These are phyloP conservation scores for Grigorovia transvaalensis DNA, from an alignment of 805 yeast species.

Conservation along the genomic window DNA sequence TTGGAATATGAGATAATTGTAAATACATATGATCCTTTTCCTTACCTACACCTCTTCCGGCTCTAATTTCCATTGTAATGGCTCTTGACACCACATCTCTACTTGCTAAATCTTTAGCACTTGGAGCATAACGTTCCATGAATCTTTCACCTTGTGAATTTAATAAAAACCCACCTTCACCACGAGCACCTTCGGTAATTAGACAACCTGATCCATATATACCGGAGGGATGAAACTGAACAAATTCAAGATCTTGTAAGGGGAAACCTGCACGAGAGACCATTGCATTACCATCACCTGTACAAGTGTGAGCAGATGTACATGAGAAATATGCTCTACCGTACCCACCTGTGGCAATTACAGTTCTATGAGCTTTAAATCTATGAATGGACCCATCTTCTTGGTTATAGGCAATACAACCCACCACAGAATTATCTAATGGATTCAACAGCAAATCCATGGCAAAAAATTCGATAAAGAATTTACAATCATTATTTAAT, in stretches of 20 bases:
- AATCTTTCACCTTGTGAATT: slow-evolving; percentile 98
- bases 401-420: slow-evolving; percentile 95
- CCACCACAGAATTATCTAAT: slow-evolving; percentile 71
- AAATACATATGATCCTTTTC: slow-evolving; percentile 88
- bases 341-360: slow-evolving; percentile 97
- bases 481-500: slow-evolving; percentile 91
- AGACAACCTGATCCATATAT: slow-evolving; percentile 98
- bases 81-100: slow-evolving; percentile 98
- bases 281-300: slow-evolving; percentile 99
- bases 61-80: slow-evolving; percentile 96
- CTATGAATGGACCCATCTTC: slow-evolving; percentile 98
- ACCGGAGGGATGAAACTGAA: slow-evolving; percentile 99
- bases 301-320: slow-evolving; percentile 98
- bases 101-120: slow-evolving; percentile 95
- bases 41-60: slow-evolving; percentile 98
- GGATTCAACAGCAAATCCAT: slow-evolving; percentile 88
- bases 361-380: slow-evolving; percentile 93
- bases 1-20: slow-evolving; percentile 90
- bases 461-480: slow-evolving; percentile 95
- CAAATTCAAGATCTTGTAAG: slow-evolving; percentile 91
- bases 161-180: slow-evolving; percentile 97
- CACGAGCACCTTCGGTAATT: slow-evolving; percentile 99
- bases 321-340: slow-evolving; percentile 98
- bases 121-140: slow-evolving; percentile 99
- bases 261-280: slow-evolving; percentile 98